A percentile compares a stretch with the other conserved stretches of the same genome.
Evolutionary conservation across 345 rosid species (phyloP).

Genomic region (Citrus mangshanensis): DNA sequence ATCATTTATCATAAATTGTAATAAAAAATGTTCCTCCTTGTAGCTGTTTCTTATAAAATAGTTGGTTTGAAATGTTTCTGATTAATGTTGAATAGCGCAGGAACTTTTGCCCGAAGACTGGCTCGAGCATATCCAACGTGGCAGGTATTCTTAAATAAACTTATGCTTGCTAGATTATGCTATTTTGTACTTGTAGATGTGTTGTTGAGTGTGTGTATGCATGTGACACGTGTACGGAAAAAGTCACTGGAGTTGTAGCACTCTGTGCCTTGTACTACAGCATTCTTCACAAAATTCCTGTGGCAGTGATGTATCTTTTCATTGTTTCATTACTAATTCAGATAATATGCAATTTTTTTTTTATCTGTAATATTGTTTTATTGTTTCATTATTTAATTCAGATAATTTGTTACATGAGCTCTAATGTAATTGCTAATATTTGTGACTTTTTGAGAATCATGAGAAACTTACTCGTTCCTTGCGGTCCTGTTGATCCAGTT

Average conservation of each 20-base stretch:
- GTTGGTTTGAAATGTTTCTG: background rate
- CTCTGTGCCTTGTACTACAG: background rate
- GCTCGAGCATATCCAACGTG: slow-evolving; percentile 85
- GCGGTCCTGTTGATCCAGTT: slow-evolving; percentile 43
- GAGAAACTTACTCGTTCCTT: background rate
- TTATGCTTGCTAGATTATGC: background rate
- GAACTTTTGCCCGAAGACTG: slow-evolving; percentile 80
- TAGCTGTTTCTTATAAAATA: background rate
- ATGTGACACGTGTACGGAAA: background rate
- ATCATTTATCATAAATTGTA: background rate
- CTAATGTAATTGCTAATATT: background rate
- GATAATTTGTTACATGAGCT: background rate
- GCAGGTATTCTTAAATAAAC: slow-evolving; percentile 55
- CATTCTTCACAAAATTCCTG: background rate
- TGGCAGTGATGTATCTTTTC: background rate
- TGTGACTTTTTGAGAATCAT: background rate
- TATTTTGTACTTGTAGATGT: background rate
- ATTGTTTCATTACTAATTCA: background rate
- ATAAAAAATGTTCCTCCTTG: background rate
- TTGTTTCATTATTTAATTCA: background rate
- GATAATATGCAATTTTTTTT: background rate
- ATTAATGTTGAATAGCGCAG: slow-evolving; percentile 30
- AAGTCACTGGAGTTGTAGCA: background rate
- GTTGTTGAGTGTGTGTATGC: background rate
- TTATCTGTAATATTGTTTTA: background rate